phyloP scores from a whole-genome alignment of 2,329 filamentous ascomycete genomes.

The Leptographium lundbergii region DNA sequence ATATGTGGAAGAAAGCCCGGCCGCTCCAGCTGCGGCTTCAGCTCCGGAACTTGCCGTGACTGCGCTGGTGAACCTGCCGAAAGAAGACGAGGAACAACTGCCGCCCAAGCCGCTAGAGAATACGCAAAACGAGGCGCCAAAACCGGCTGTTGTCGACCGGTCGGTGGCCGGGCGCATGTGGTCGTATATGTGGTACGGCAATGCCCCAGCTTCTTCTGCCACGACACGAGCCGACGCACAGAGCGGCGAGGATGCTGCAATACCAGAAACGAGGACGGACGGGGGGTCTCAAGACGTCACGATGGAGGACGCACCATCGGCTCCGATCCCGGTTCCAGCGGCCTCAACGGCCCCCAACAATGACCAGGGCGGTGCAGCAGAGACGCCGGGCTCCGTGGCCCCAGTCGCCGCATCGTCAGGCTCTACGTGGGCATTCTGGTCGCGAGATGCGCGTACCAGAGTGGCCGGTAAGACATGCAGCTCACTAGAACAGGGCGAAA shows the following conservation, averaged over 20 bases:
- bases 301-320: constrained; percentile 26
- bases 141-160: constrained; percentile 7
- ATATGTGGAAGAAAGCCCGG: constrained; percentile 8
- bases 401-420: constrained; percentile 31
- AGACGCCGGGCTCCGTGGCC: constrained; percentile 13
- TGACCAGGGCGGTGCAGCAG: neutral
- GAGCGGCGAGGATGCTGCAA: constrained; percentile 5
- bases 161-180: constrained; percentile 9
- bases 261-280: constrained; percentile 3
- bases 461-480: constrained; percentile 17
- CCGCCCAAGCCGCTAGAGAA: neutral
- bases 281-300: constrained; percentile 27
- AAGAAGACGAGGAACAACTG: constrained; percentile 5
- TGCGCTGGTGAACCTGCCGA: constrained; percentile 3
- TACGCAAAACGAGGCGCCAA: neutral
- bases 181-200: constrained; percentile 23
- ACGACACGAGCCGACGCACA: constrained; percentile 1
- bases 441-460: constrained; percentile 37
- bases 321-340: constrained; percentile 12
- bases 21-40: constrained; percentile 12
- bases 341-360: constrained; percentile 7
- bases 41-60: constrained; percentile 2
- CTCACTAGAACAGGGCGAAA: constrained; percentile 30
- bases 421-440: constrained; percentile 77
- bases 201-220: neutral